Percentiles rank a stretch among this genome's conserved stretches.
Conservation (phyloP, 805 yeast species). For the Yarrowia yakushimensis region DNA sequence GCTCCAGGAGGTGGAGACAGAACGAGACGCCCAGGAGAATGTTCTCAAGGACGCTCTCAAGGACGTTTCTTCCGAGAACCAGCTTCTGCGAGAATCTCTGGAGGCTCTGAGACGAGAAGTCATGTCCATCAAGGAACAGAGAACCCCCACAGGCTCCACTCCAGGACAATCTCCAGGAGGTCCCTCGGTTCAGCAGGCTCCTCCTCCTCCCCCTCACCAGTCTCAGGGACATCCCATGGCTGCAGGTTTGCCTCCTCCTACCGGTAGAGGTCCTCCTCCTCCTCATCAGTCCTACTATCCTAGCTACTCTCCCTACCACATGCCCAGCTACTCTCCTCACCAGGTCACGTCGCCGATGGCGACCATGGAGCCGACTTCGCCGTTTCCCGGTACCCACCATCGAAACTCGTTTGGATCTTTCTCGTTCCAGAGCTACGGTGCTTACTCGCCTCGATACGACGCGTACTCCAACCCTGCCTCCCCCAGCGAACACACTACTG, state of each 20-base stretch:
- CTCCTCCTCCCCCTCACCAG: neutral
- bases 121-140: constrained; percentile 13
- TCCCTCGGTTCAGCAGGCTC: neutral
- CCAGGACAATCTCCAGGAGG: neutral
- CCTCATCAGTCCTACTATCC: neutral
- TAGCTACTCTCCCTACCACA: constrained; percentile 32
- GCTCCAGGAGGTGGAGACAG: constrained; percentile 63
- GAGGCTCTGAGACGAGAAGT: constrained; percentile 32
- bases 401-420: constrained; percentile 14
- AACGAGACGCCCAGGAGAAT: constrained; percentile 51
- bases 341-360: constrained; percentile 45
- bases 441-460: constrained; percentile 5
- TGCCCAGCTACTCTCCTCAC: constrained; percentile 28
- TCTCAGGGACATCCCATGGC: neutral
- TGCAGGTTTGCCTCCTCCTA: neutral
- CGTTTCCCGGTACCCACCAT: neutral
- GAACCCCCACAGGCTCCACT: neutral
- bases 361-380: constrained; percentile 20
- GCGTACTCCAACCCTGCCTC: constrained; percentile 21
- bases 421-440: constrained; percentile 20
- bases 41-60: constrained; percentile 29
- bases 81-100: constrained; percentile 36
- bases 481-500: constrained; percentile 22
- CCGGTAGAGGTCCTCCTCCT: neutral
- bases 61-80: constrained; percentile 39